Evolutionary conservation across 129 eudicot species (phyloP).

Genomic region (Cynara cardunculus): DNA sequence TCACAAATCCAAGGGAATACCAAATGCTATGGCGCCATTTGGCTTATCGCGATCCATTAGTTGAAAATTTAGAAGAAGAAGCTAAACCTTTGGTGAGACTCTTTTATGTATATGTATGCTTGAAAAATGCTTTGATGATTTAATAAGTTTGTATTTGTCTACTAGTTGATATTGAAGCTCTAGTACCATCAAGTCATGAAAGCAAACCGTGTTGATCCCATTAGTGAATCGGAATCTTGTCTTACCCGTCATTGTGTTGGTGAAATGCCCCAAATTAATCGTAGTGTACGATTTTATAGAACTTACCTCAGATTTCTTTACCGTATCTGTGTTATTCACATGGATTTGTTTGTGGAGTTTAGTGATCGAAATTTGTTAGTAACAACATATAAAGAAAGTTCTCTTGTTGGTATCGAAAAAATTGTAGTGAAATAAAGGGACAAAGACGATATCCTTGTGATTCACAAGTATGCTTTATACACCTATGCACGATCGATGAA

Average conservation of each 20-base stretch:
- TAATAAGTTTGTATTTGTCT: background rate
- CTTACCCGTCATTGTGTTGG: background rate
- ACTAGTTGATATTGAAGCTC: background rate
- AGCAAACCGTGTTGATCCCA: background rate
- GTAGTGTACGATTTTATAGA: background rate
- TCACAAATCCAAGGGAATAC: slow-evolving; percentile 67
- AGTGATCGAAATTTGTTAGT: background rate
- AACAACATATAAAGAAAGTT: background rate
- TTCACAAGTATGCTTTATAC: background rate
- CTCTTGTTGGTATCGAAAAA: background rate
- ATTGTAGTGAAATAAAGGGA: background rate
- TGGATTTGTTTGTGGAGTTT: background rate
- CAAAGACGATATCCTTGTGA: background rate
- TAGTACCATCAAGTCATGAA: background rate
- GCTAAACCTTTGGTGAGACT: slow-evolving; percentile 53
- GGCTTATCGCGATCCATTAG: slow-evolving; percentile 60
- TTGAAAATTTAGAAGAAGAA: slow-evolving; percentile 43
- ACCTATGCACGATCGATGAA: background rate
- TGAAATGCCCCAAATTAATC: background rate
- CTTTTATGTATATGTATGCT: background rate
- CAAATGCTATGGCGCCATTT: slow-evolving; percentile 94
- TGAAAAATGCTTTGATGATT: background rate
- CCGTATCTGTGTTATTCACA: background rate
- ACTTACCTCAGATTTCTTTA: background rate
- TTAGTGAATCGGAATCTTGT: background rate